Percentiles rank a stretch among this genome's conserved stretches.
Evolutionary conservation across 352 stramenopile genomes (phyloP).

Genomic region (Globisporangium mamillatum): DNA sequence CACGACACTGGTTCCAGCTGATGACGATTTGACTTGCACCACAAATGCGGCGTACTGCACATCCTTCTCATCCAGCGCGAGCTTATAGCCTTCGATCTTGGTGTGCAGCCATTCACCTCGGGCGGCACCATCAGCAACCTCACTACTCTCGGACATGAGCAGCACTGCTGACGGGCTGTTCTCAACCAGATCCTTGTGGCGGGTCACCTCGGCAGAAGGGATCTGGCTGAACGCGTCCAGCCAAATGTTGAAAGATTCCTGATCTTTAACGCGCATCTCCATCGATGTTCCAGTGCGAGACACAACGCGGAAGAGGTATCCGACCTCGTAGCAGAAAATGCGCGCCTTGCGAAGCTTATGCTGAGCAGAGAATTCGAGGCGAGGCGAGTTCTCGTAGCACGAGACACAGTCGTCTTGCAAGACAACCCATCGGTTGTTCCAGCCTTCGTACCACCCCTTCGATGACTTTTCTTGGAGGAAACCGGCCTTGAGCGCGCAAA

Average conservation of each 20-base stretch:
- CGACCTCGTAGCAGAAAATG: conserved; percentile 67
- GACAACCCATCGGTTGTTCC: conserved; percentile 79
- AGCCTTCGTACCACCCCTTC: conserved; percentile 83
- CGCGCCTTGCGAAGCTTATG: conserved; percentile 66
- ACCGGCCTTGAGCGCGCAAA: conserved; percentile 68
- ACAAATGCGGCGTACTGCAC: conserved; percentile 74
- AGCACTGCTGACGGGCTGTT: conserved; percentile 78
- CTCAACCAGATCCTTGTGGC: conserved; percentile 73
- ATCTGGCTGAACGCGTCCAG: conserved; percentile 60
- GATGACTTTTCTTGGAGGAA: conserved; percentile 71
- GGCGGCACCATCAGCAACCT: conserved; percentile 13
- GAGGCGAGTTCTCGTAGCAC: conserved; percentile 81
- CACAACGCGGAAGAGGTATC: conserved; percentile 78
- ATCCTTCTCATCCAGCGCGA: conserved; percentile 69
- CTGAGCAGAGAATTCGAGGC: conserved; percentile 66
- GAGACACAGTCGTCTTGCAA: conserved; percentile 71
- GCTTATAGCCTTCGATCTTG: conserved; percentile 75
- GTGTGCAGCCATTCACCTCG: conserved; percentile 66
- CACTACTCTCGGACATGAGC: conserved; percentile 50
- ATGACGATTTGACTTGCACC: conserved; percentile 74
- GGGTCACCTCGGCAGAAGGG: conserved; percentile 51
- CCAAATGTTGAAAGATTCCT: conserved; percentile 76
- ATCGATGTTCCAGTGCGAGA: conserved; percentile 61
- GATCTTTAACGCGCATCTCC: conserved; percentile 79
- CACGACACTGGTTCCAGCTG: conserved; percentile 60